These are phyloP conservation scores for Yarrowia yakushimensis DNA, from an alignment of 805 yeast species.

Conservation along the genomic window DNA sequence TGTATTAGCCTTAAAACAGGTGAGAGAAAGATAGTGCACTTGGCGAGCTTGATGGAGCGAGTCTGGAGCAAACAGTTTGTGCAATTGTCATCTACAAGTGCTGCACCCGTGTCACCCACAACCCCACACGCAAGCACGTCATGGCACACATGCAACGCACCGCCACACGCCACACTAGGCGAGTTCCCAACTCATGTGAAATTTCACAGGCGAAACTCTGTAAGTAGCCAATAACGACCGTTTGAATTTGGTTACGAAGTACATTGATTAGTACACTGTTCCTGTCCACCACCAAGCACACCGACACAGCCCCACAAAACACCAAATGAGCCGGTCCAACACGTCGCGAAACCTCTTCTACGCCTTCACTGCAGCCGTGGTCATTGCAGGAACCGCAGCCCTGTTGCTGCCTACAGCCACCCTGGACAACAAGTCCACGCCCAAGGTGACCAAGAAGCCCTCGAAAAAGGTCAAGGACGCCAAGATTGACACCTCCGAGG, in stretches of 20 bases:
- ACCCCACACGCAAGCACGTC: background rate
- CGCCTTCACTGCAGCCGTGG: constrained; percentile 9
- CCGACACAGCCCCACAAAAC: background rate
- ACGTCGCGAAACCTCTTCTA: constrained; percentile 6
- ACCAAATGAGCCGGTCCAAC: constrained; percentile 7
- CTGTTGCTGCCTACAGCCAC: constrained; percentile 24
- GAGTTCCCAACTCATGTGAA: constrained; percentile 4
- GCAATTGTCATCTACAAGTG: too few relatives aligned
- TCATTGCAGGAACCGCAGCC: constrained; percentile 14
- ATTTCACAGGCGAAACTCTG: constrained; percentile 6
- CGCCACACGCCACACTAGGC: background rate
- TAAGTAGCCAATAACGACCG: constrained; percentile 1
- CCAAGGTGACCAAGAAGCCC: constrained; percentile 20
- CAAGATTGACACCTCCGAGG: constrained; percentile 15
- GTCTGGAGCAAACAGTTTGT: too few relatives aligned
- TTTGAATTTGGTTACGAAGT: constrained; percentile 5
- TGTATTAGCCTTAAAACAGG: background rate
- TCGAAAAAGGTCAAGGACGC: constrained; percentile 2
- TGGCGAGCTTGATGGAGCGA: background rate
- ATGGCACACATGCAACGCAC: background rate
- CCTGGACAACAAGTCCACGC: constrained; percentile 3
- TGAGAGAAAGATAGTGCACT: background rate
- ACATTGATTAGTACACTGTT: background rate
- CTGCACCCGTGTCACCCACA: too few relatives aligned
- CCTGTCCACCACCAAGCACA: background rate